Base-by-base conservation (phyloP, 768 basidiomycete species). In the Suillus americanus region DNA sequence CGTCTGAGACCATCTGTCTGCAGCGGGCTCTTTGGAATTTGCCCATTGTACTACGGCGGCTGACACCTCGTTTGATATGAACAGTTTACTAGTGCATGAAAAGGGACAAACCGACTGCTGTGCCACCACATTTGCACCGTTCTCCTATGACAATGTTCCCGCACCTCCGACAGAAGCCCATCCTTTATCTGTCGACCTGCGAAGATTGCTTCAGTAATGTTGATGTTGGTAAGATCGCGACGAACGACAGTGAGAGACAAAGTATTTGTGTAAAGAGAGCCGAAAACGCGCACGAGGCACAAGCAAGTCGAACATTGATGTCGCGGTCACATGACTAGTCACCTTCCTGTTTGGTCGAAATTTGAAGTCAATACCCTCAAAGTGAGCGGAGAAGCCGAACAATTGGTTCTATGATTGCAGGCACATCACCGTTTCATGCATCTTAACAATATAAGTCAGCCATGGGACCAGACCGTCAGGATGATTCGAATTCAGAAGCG, bases 81-180 rank as follows among this genome's bases (percentile, higher is more conserved):
- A 35, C 28, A 5, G 18, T 45, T 28, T 63, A 64, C 61, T 20
- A 40, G 46, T 41, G 59, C 57, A 8, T 18, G 28, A 43, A 59
- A 37, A 50, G 18, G 62, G 61, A 81, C 92, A 71, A 72, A 94
- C 92, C 92, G 62, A 91, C 92, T 62, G 90, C 79, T 20, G 81
- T 79, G 62, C 93, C 93, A 68, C 93, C 92, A 75, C 92, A 95
- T 75, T 85, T 89, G 76, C 91, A 94, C 61, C 89, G 89, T 50
- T 79, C 76, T 57, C 86, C 86, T 41, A 81, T 72, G 38, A 94
- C 91, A 64, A 95, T 92, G 67, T 94, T 90, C 64, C 92, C 93
- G 72, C 92, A 95, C 73, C 91, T 82, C 65, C 90, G 84, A 79
- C 93, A 95, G 71, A 94, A 94, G 28, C 89, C 90, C 92, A 94